Conservation (phyloP, 2,329 filamentous ascomycete genomes). For the Pseudocercospora musae region DNA sequence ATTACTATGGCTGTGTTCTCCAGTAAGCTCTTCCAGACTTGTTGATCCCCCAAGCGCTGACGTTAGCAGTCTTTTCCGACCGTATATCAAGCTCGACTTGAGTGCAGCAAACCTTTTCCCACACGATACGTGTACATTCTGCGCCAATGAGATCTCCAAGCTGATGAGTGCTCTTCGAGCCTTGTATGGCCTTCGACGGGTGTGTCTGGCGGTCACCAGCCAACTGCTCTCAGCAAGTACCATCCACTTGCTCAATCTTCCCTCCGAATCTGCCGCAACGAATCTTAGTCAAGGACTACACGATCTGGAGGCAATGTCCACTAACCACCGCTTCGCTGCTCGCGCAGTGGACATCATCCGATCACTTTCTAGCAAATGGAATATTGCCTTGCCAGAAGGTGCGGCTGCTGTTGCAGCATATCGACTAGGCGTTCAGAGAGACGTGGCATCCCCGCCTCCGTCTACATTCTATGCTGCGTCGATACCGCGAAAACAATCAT, state of each 20-base stretch:
- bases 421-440: conserved; percentile 20
- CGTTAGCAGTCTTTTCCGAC: conserved; percentile 67
- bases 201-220: conserved; percentile 40
- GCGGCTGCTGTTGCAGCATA: conserved; percentile 31
- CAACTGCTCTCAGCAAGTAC: conserved; percentile 43
- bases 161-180: conserved; percentile 43
- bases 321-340: conserved; percentile 44
- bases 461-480: conserved; percentile 33
- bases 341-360: conserved; percentile 44
- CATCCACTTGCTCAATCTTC: conserved; percentile 47
- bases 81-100: conserved; percentile 62
- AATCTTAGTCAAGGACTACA: conserved; percentile 44
- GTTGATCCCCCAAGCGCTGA: conserved; percentile 46
- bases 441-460: conserved; percentile 21
- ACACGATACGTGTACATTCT: conserved; percentile 60
- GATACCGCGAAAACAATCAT: conserved; percentile 27
- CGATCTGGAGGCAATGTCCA: conserved; percentile 42
- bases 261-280: conserved; percentile 35
- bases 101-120: conserved; percentile 60
- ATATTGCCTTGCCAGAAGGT: conserved; percentile 41
- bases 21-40: conserved; percentile 57
- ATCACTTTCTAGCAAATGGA: conserved; percentile 43
- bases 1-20: conserved; percentile 35
- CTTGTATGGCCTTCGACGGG: conserved; percentile 44
- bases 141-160: conserved; percentile 44